Percentiles rank a stretch among this genome's conserved stretches.
Evolutionary conservation across 2,329 filamentous ascomycete genomes (phyloP).

Genomic region (Fusarium ramigenum): DNA sequence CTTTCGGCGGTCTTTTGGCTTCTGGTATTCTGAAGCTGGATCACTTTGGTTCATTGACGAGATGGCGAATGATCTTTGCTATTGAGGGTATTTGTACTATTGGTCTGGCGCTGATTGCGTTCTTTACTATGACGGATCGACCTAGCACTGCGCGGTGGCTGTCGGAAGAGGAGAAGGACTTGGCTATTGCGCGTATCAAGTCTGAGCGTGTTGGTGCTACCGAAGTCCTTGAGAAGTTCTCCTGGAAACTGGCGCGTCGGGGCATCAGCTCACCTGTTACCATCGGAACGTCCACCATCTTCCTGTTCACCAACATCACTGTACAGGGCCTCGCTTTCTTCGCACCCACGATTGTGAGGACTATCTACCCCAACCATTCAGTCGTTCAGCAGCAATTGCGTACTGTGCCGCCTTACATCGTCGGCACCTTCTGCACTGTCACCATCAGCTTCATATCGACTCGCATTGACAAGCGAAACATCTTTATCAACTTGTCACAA

Average conservation of each 20-base stretch:
- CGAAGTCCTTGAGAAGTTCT: constrained; percentile 47
- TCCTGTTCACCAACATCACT: constrained; percentile 71
- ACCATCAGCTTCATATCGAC: constrained; percentile 45
- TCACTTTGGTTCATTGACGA: neutral
- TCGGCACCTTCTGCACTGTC: constrained; percentile 62
- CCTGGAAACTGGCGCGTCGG: constrained; percentile 13
- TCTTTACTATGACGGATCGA: constrained; percentile 69
- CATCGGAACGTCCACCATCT: constrained; percentile 62
- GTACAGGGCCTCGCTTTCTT: constrained; percentile 74
- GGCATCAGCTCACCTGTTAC: constrained; percentile 56
- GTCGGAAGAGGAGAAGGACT: constrained; percentile 66
- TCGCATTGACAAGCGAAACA: constrained; percentile 62
- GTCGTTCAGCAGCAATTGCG: constrained; percentile 66
- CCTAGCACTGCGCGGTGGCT: constrained; percentile 73
- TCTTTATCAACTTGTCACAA: constrained; percentile 63
- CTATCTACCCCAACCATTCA: constrained; percentile 65
- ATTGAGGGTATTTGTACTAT: constrained; percentile 62
- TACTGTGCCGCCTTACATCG: constrained; percentile 59
- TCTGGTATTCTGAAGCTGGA: constrained; percentile 11
- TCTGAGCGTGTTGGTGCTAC: constrained; percentile 68
- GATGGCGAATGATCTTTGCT: constrained; percentile 55
- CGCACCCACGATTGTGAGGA: constrained; percentile 68
- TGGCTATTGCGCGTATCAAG: constrained; percentile 68
- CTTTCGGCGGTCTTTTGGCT: neutral
- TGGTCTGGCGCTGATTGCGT: neutral